Base-by-base conservation (phyloP, 257 asterid genomes). In the Ophiorrhiza pumila region DNA sequence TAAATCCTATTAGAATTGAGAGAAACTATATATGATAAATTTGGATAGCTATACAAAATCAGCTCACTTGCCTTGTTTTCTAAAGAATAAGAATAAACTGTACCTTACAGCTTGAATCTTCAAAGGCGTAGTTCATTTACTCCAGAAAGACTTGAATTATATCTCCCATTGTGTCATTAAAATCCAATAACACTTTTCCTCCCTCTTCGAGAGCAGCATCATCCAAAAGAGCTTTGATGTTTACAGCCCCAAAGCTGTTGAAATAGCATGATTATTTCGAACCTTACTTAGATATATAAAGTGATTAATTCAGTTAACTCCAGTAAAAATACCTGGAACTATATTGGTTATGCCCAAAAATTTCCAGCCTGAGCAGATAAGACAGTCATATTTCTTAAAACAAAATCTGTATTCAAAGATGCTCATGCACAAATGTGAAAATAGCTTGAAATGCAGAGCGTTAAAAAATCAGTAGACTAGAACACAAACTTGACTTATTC, bases 91-190 rank as follows among this genome's bases (percentile, higher is more conserved):
- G 39, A 52, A 52, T 14, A 49, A 23, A 4, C 25, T 57, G 34
- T 71, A 27, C 15, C 20, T 56, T 53, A 23, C 45, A 0, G 25
- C 32, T 41, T 17, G 34, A 39, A 7, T 27, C 29, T 56, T 45
- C 3, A 11, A n/a, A 43, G 20, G 31, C 25, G 7, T 8, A 39
- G 58, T 50, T 42, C 22, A 50, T 59, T 83, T 79, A 89, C 86
- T 91, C 97, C 75, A 93, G 81, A 73, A 93, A 85, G 45, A 93
- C 90, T 83, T 89, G 98, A 77, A 93, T 91, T 61, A 96, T 84
- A 80, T 93, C 98, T 13, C 97, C 98, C 90, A 79, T 82, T 47
- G 86, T 50, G 81, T 93, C 98, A 32, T 81, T 83, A 65, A 89
- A 93, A 86, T 93, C 98, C 17, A 93, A 73, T 64, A 93, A 81